These are phyloP conservation scores for Coemansia sp. DNA, from an alignment of 192 early-diverging fungal species.

Conservation along the genomic window DNA sequence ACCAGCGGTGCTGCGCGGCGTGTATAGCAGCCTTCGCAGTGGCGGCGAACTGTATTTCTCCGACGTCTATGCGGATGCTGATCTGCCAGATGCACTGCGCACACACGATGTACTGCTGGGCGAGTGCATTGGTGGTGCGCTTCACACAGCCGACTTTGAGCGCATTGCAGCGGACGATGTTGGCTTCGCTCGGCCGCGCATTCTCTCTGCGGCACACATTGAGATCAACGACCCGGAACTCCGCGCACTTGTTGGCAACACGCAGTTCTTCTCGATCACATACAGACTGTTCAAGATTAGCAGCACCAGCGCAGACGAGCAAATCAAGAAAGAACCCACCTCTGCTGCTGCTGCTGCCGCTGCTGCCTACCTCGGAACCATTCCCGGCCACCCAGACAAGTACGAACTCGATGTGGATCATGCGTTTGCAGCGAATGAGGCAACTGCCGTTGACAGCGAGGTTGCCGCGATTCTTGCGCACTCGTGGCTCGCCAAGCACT, in stretches of 20 bases:
- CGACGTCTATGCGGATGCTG: slow-evolving; percentile 42
- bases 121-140: slow-evolving; percentile 47
- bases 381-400: slow-evolving; percentile 13
- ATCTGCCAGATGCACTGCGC: slow-evolving; percentile 33
- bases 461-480: slow-evolving; percentile 16
- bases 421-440: not conserved
- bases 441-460: not conserved
- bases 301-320: too few relatives aligned
- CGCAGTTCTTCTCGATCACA: slow-evolving; percentile 43
- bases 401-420: slow-evolving; percentile 21
- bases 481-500: slow-evolving; percentile 16
- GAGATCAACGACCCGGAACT: slow-evolving; percentile 37
- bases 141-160: slow-evolving; percentile 46
- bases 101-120: slow-evolving; percentile 42
- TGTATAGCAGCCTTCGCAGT: slow-evolving; percentile 14
- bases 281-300: slow-evolving; percentile 47
- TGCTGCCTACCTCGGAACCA: slow-evolving; percentile 18
- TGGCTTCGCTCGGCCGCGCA: slow-evolving; percentile 29
- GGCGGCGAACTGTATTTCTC: slow-evolving; percentile 49
- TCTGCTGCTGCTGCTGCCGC: not conserved
- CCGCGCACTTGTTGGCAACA: slow-evolving; percentile 30
- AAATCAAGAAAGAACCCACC: not conserved
- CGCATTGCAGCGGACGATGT: slow-evolving; percentile 25
- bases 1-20: slow-evolving; percentile 35
- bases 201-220: slow-evolving; percentile 12